Percentiles rank a stretch among this genome's conserved stretches.
phyloP scores from a whole-genome alignment of 1,139 yeast species.

The Starmera stellimalicola region DNA sequence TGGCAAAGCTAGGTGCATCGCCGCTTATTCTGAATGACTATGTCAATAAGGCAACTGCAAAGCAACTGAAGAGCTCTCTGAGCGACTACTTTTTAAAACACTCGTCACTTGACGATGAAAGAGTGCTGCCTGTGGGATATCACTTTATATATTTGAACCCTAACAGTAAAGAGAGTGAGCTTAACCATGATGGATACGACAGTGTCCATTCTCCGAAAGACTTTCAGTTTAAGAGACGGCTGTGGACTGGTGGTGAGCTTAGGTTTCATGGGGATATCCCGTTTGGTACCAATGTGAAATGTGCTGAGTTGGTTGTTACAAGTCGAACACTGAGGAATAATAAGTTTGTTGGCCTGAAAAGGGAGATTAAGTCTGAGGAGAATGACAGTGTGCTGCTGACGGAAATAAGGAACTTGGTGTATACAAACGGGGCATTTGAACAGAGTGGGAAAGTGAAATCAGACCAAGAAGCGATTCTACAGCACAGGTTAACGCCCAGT shows the following conservation, averaged over 20 bases:
- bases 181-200: conserved; percentile 64
- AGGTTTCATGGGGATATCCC: conserved; percentile 29
- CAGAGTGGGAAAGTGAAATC: conserved; percentile 1
- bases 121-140: conserved; percentile 33
- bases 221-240: conserved; percentile 40
- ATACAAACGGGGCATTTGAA: conserved; percentile 18
- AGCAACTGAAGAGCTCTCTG: not conserved
- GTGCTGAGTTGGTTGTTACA: conserved; percentile 36
- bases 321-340: conserved; percentile 29
- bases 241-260: conserved; percentile 77
- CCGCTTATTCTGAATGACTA: too few species aligned
- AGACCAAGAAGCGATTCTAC: conserved; percentile 6
- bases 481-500: conserved; percentile 13
- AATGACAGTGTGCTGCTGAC: conserved; percentile 11
- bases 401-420: conserved; percentile 28
- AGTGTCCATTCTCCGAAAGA: conserved; percentile 61
- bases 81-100: conserved; percentile 14
- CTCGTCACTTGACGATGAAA: conserved; percentile 9
- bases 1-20: too few species aligned
- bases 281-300: conserved; percentile 27
- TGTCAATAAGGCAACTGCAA: too few species aligned
- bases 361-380: conserved; percentile 26
- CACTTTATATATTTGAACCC: conserved; percentile 61
- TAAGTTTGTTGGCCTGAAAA: conserved; percentile 35
- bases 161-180: conserved; percentile 11